These are phyloP conservation scores for Annona cherimola DNA, from an alignment of 164 flowering plant species.

Conservation along the genomic window DNA sequence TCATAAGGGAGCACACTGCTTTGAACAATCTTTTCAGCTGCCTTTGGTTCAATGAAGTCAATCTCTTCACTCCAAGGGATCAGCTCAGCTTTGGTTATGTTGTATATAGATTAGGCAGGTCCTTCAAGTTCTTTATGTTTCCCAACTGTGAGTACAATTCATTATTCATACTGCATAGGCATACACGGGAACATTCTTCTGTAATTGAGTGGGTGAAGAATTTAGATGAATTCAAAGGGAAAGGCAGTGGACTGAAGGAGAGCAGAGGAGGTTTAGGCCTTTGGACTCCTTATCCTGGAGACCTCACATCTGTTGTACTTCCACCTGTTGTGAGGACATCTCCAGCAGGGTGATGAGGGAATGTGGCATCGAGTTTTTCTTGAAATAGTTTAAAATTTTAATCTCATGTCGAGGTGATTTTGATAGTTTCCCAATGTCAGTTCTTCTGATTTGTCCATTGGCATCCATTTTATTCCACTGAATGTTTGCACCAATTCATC, in stretches of 20 bases:
- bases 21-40: slow-evolving; percentile 82
- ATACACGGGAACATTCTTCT: slow-evolving; percentile 92
- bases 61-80: slow-evolving; percentile 94
- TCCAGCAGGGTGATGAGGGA: slow-evolving; percentile 69
- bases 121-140: slow-evolving; percentile 82
- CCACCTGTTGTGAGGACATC: slow-evolving; percentile 80
- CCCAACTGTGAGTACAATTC: slow-evolving; percentile 95
- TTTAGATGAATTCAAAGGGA: slow-evolving; percentile 47
- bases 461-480: too few relatives aligned
- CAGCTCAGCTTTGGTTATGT: slow-evolving; percentile 97
- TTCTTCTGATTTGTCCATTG: neutral
- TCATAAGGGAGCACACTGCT: slow-evolving; percentile 84
- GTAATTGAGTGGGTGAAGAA: slow-evolving; percentile 80
- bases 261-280: slow-evolving; percentile 88
- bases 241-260: slow-evolving; percentile 57
- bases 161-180: slow-evolving; percentile 71
- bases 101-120: slow-evolving; percentile 61
- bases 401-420: neutral
- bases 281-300: slow-evolving; percentile 91
- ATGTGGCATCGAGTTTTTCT: neutral
- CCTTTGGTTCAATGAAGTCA: slow-evolving; percentile 97
- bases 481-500: too few relatives aligned
- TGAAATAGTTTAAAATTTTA: too few relatives aligned
- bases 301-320: slow-evolving; percentile 54
- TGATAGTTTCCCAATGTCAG: neutral